Percentiles rank a stretch among this genome's conserved stretches.
phyloP scores from a whole-genome alignment of 306 rosid species.

The Vachellia collinsii region DNA sequence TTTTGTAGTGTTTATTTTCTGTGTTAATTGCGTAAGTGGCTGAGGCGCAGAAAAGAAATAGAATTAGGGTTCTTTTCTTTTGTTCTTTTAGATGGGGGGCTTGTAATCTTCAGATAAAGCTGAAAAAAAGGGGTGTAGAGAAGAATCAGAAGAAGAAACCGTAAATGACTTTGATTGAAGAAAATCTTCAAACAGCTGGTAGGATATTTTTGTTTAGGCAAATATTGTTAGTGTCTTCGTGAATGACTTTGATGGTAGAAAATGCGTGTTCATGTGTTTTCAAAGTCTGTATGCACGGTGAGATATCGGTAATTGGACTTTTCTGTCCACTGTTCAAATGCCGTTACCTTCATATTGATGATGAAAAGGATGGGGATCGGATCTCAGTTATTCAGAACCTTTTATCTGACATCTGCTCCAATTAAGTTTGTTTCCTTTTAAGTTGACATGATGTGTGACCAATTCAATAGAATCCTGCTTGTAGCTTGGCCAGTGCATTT shows the following conservation, averaged over 20 bases:
- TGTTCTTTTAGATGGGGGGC: background rate
- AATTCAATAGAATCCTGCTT: background rate
- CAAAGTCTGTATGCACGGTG: background rate
- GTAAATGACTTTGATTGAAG: background rate
- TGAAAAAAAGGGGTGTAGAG: background rate
- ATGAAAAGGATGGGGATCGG: background rate
- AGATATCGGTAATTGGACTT: background rate
- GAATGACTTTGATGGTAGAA: background rate
- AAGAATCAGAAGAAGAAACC: background rate
- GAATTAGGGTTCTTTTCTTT: constrained; percentile 16
- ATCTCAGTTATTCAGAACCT: background rate
- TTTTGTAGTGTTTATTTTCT: background rate
- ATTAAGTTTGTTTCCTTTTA: background rate
- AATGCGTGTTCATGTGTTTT: background rate
- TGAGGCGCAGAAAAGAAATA: constrained; percentile 12
- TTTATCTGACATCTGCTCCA: background rate
- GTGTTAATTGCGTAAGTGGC: background rate
- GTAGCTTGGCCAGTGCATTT: background rate
- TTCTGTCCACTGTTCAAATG: background rate
- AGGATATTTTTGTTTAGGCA: background rate
- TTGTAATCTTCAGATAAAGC: background rate
- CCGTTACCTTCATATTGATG: background rate
- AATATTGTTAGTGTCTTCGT: background rate
- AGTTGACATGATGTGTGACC: background rate
- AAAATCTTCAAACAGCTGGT: too few relatives aligned